Conservation (phyloP, 2,329 filamentous ascomycete genomes). For the Ascochyta clinopodiicola region DNA sequence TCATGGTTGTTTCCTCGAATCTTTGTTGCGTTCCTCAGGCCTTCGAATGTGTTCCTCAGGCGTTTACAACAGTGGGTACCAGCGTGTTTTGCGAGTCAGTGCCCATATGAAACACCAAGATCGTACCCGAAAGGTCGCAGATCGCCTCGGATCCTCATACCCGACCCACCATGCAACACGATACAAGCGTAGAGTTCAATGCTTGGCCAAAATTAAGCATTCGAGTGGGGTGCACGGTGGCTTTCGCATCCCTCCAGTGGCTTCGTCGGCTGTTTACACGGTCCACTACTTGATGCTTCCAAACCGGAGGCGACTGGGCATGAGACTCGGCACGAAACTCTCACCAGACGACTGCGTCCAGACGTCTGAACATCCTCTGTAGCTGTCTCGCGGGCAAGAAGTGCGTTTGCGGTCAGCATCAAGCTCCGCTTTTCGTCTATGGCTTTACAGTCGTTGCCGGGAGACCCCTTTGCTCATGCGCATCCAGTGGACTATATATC, state of each 20-base stretch:
- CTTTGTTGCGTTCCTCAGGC: constrained; percentile 7
- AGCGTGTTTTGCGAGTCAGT: constrained; percentile 11
- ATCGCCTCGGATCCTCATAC: constrained; percentile 8
- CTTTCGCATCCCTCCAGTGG: not conserved
- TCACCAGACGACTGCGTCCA: not conserved
- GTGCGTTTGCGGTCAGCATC: constrained; percentile 16
- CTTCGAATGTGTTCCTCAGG: constrained; percentile 11
- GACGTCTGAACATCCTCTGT: constrained; percentile 4
- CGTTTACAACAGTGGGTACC: constrained; percentile 6
- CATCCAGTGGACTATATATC: constrained; percentile 16
- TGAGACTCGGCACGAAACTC: constrained; percentile 17
- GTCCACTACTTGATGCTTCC: constrained; percentile 5
- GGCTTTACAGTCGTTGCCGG: not conserved
- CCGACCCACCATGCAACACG: constrained; percentile 11
- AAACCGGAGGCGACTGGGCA: constrained; percentile 13
- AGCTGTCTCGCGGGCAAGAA: constrained; percentile 8
- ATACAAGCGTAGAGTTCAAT: constrained; percentile 9
- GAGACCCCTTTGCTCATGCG: not conserved
- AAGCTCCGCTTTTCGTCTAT: constrained; percentile 12
- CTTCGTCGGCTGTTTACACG: not conserved
- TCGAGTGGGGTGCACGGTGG: not conserved
- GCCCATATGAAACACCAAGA: constrained; percentile 18
- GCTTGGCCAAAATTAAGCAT: constrained; percentile 12
- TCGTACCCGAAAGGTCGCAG: constrained; percentile 16
- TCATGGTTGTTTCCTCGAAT: constrained; percentile 12